A percentile compares a stretch with the other conserved stretches of the same genome.
phyloP scores from a whole-genome alignment of 257 asterid species.

The Scutellaria baicalensis region DNA sequence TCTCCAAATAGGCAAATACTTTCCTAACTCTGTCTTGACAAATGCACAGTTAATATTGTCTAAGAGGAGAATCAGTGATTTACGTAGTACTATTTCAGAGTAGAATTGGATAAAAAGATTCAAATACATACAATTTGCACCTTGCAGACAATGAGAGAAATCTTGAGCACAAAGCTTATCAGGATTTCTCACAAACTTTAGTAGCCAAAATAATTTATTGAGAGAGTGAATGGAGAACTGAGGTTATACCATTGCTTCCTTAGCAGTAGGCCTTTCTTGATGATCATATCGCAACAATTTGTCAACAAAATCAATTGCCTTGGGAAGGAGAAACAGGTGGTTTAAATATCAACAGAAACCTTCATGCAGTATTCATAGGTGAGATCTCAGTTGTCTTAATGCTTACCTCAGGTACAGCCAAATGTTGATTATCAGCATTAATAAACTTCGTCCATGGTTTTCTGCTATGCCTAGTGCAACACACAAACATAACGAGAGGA shows the following conservation, averaged over 20 bases:
- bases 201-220: background rate
- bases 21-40: too few species aligned
- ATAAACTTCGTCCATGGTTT: constrained; percentile 43
- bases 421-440: constrained; percentile 39
- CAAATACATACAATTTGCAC: constrained; percentile 4
- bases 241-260: constrained; percentile 76
- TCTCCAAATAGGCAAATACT: too few species aligned
- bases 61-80: background rate
- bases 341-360: background rate
- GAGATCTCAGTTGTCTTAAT: background rate
- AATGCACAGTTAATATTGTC: background rate
- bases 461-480: constrained; percentile 37
- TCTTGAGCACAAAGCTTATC: background rate
- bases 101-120: too few species aligned
- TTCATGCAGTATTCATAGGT: background rate
- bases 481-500: background rate
- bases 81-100: too few species aligned
- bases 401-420: constrained; percentile 66
- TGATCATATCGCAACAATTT: constrained; percentile 80
- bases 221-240: background rate
- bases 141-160: constrained; percentile 16
- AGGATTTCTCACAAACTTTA: background rate
- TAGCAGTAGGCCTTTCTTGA: constrained; percentile 84
- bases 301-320: constrained; percentile 93
- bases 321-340: background rate